Percentiles rank a stretch among this genome's conserved stretches.
phyloP scores from a whole-genome alignment of 2,329 filamentous ascomycete genomes.

The Penicillium palitans region DNA sequence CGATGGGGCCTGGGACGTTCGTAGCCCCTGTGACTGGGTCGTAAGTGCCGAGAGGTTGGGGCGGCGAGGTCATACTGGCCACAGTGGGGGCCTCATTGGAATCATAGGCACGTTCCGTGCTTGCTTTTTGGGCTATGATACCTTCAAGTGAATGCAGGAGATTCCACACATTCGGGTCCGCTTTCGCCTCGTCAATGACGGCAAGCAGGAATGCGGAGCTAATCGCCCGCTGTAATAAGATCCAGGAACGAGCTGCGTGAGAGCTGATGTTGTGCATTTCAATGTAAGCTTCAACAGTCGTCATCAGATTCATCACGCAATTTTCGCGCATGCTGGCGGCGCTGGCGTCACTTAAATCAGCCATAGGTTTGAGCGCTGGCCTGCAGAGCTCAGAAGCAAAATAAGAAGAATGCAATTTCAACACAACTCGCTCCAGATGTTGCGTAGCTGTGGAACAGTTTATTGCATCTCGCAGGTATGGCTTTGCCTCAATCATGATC shows the following conservation, averaged over 20 bases:
- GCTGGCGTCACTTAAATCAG: conserved; percentile 45
- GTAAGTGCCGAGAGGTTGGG: conserved; percentile 21
- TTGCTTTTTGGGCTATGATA: conserved; percentile 47
- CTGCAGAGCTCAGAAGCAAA: conserved; percentile 63
- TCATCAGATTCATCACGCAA: conserved; percentile 57
- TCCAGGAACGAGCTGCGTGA: conserved; percentile 49
- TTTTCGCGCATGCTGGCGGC: conserved; percentile 49
- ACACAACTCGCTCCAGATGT: conserved; percentile 60
- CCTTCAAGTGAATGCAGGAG: conserved; percentile 45
- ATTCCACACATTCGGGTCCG: conserved; percentile 40
- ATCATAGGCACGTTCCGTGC: conserved; percentile 35
- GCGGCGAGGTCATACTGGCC: conserved; percentile 21
- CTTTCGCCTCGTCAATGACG: conserved; percentile 47
- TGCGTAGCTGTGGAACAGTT: conserved; percentile 47
- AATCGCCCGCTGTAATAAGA: conserved; percentile 49
- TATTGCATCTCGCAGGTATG: conserved; percentile 56
- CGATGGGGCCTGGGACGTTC: conserved; percentile 31
- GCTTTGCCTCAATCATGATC: conserved; percentile 59
- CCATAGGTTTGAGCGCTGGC: conserved; percentile 57
- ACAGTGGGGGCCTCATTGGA: conserved; percentile 16
- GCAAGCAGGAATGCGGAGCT: conserved; percentile 51
- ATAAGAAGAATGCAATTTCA: conserved; percentile 64
- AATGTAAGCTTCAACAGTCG: conserved; percentile 61
- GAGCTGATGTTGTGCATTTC: conserved; percentile 51
- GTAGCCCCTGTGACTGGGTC: conserved; percentile 33